Percentiles rank a stretch among this genome's conserved stretches.
Conservation (phyloP, 2,329 filamentous ascomycete genomes). For the Monosporascus sp. region DNA sequence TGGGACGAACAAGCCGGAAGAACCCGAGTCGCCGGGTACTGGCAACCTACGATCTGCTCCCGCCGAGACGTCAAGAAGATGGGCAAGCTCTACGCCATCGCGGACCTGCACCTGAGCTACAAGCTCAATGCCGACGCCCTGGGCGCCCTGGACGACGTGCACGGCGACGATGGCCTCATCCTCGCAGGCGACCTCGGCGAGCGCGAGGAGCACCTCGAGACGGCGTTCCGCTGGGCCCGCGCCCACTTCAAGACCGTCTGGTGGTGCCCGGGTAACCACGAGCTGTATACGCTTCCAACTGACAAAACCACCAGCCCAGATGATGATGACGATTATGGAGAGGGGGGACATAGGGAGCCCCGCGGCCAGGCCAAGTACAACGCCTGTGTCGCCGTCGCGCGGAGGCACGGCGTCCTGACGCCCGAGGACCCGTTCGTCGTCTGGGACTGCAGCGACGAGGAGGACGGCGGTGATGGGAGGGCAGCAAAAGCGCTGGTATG, state of each 20-base stretch:
- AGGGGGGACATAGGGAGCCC: constrained; percentile 18
- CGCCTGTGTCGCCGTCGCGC: constrained; percentile 48
- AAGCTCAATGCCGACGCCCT: constrained; percentile 27
- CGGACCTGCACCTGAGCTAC: constrained; percentile 32
- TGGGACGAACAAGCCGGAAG: too few relatives aligned
- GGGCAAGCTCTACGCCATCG: constrained; percentile 31
- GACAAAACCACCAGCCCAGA: too few relatives aligned
- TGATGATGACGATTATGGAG: not conserved
- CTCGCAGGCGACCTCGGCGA: constrained; percentile 33
- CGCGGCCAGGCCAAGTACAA: constrained; percentile 49
- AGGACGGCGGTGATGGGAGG: constrained; percentile 5
- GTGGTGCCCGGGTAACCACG: constrained; percentile 55
- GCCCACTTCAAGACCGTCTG: constrained; percentile 36
- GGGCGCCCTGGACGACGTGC: constrained; percentile 19
- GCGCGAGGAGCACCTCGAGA: constrained; percentile 28
- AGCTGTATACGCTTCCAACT: constrained; percentile 46
- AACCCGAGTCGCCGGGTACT: too few relatives aligned
- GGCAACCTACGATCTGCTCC: too few relatives aligned
- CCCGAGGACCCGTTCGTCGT: constrained; percentile 50
- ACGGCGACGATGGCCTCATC: constrained; percentile 32
- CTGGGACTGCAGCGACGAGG: constrained; percentile 46
- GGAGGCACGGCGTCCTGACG: constrained; percentile 45
- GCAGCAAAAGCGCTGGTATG: constrained; percentile 36
- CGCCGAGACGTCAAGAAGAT: not conserved
- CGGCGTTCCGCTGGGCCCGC: constrained; percentile 27